A percentile compares a stretch with the other conserved stretches of the same genome.
phyloP scores from a whole-genome alignment of 495 filamentous ascomycete genomes.

The Penicillium ochrochloron region DNA sequence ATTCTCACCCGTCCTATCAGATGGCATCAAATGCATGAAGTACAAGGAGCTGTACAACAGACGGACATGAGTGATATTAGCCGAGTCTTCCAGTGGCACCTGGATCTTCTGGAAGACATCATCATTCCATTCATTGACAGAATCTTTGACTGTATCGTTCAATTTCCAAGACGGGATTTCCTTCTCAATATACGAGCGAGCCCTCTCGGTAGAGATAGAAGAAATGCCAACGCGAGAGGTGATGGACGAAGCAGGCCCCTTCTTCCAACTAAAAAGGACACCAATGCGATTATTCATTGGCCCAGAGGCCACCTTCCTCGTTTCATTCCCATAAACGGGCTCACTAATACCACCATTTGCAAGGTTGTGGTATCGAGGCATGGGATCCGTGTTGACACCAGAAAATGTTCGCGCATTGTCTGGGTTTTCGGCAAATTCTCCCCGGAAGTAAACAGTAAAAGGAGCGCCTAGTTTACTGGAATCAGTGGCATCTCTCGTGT shows the following conservation, averaged over 20 bases:
- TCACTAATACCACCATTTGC: conserved; percentile 34
- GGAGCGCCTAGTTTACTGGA: conserved; percentile 47
- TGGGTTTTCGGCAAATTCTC: conserved; percentile 55
- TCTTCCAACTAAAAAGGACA: conserved; percentile 39
- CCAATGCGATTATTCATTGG: conserved; percentile 46
- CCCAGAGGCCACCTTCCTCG: conserved; percentile 35
- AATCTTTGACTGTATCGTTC: conserved; percentile 52
- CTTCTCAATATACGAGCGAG: conserved; percentile 54
- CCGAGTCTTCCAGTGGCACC: conserved; percentile 54
- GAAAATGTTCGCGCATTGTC: conserved; percentile 54
- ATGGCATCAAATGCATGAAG: conserved; percentile 68
- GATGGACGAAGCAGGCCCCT: conserved; percentile 39
- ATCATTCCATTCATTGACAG: conserved; percentile 61
- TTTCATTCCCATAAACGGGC: conserved; percentile 32
- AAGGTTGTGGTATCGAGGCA: conserved; percentile 36
- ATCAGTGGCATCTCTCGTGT: conserved; percentile 14
- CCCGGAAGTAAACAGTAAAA: conserved; percentile 70
- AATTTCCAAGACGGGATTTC: conserved; percentile 61
- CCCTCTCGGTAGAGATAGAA: conserved; percentile 33
- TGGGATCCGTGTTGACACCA: conserved; percentile 50
- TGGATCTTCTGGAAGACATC: conserved; percentile 67
- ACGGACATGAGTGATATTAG: conserved; percentile 64
- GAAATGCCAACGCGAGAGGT: conserved; percentile 68
- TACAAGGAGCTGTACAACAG: conserved; percentile 73
- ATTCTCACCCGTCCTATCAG: conserved; percentile 77